Percentiles rank a stretch among this genome's conserved stretches.
Conservation (phyloP, 768 basidiomycete species). For the Kwoniella europaea region DNA sequence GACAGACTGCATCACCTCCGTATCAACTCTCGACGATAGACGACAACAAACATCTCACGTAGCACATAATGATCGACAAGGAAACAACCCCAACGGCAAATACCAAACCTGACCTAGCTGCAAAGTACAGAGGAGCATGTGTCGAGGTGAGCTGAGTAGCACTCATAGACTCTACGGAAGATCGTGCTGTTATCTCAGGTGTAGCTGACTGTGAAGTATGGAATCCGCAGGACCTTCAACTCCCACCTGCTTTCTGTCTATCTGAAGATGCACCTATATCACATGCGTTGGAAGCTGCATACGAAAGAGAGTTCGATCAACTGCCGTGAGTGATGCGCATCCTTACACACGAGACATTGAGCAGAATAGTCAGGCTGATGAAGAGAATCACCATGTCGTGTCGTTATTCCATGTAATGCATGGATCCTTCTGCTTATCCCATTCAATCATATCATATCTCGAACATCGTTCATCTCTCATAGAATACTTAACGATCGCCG, state of each 20-base stretch:
- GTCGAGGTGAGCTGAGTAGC: conserved; percentile 70
- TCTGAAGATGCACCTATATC: conserved; percentile 73
- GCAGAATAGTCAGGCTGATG: too few species aligned
- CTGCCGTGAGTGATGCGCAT: conserved; percentile 68
- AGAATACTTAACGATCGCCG: conserved; percentile 77
- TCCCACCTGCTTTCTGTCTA: conserved; percentile 82
- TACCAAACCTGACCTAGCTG: conserved; percentile 26
- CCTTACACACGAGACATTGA: not conserved
- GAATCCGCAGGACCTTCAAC: conserved; percentile 53
- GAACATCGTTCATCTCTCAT: not conserved
- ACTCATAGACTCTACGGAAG: not conserved
- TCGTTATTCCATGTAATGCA: too few species aligned
- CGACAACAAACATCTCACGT: too few species aligned
- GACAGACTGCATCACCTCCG: too few species aligned
- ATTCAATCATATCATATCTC: too few species aligned
- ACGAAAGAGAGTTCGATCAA: conserved; percentile 92
- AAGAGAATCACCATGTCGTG: too few species aligned
- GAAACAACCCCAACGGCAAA: conserved; percentile 48
- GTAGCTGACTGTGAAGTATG: too few species aligned
- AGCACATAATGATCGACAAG: conserved; percentile 32
- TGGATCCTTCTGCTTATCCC: too few species aligned
- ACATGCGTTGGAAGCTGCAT: conserved; percentile 81
- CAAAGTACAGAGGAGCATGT: conserved; percentile 83
- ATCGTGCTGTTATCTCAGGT: not conserved
- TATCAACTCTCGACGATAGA: too few species aligned